Base-by-base conservation (phyloP, 192 early-diverging fungal species). In the Lunasporangiospora selenospora region DNA sequence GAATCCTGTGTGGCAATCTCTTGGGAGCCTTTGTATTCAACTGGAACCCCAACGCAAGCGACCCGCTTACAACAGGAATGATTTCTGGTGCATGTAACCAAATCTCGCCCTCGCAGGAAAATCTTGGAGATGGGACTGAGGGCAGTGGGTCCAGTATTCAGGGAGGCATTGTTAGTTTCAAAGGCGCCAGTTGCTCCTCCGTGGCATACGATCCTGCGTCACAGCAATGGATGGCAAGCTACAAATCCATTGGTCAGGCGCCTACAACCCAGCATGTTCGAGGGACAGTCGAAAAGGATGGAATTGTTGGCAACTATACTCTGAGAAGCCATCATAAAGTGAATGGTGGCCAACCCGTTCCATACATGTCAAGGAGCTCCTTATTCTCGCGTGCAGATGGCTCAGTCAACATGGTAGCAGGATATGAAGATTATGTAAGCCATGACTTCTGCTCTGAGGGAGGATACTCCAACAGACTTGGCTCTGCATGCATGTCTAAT, bases 161-260 rank as follows among this genome's bases (percentile, higher is more conserved):
- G n/a, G n/a, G n/a, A n/a, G n/a, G n/a, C n/a, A n/a, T n/a, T n/a
- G n/a, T n/a, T n/a, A n/a, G n/a, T n/a, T 71, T 11, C 53, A 13
- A n/a, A 11, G 67, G 67, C 1, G 46, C n/a, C 0, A 47, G 53
- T 23, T 71, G 67, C 23, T 51, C 27, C 1, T 62, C 59, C 1
- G 53, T 62, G 1, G 62, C 67, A 2, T 62, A 62, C 31, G 61
- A 73, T 34, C 19, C 32, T 9, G 21, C 21, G 0, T 63, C 60
- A 29, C 53, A 48, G n/a, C 41, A 47, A 13, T 73, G 69, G 69
- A 62, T 73, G 69, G 69, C 69, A 1, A 58, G 60, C 0, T 73
- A 58, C 30, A 73, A 63, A n/a, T 58, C 58, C n/a, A 23, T 58
- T 15, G 41, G 36, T 3, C 39, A 46, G 4, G 18, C n/a, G 2